Evolutionary conservation across 495 filamentous ascomycete species (phyloP), one percentile per base, ranked within the genome.

Genomic region (Trichoderma orchidacearum): DNA sequence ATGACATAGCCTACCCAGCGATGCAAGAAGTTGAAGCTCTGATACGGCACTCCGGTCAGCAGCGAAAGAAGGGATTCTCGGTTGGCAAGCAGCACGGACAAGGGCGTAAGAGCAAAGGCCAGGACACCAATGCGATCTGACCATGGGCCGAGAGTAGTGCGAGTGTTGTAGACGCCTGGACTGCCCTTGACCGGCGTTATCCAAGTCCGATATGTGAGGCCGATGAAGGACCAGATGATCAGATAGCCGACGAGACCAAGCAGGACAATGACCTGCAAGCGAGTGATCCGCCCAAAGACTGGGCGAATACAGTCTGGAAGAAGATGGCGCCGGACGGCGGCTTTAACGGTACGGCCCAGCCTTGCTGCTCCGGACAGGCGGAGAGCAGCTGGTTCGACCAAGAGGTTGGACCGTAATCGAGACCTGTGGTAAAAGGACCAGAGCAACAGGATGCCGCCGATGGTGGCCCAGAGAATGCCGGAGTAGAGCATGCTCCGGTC

Each of bases 21-120:
- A 62, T 86, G 83, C 25, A 88, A 69, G 65, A 86, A 86, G 68
- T 84, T 80, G 70, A 86, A 86, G 53, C 74, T 76, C 56, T 85
- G 80, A 60, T 86, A 85, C 0, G 84, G 81, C 3, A 86, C 66
- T 5, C 85, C 83, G 0, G 82, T 86, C 45, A 84, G 56, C 28
- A 84, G 57, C 1, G 75, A 80, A 3, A 87, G 76, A 2, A 86
- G 67, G 0, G 76, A 81, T 54, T 86, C 83, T 5, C 82, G 73
- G 51, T 68, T 80, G 30, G 75, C 75, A 13, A 86, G 70, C 9
- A 83, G 65, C 31, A 86, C 64, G 1, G 80, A 79, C 0, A 86
- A 72, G 1, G 83, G 82, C 1, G 82, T 84, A 5, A 87, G 75
- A 6, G 82, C 84, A 61, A 82, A 88, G 4, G 84, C 84, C 0